phyloP scores from a whole-genome alignment of 768 basidiomycete genomes.

The Tylopilus felleus region DNA sequence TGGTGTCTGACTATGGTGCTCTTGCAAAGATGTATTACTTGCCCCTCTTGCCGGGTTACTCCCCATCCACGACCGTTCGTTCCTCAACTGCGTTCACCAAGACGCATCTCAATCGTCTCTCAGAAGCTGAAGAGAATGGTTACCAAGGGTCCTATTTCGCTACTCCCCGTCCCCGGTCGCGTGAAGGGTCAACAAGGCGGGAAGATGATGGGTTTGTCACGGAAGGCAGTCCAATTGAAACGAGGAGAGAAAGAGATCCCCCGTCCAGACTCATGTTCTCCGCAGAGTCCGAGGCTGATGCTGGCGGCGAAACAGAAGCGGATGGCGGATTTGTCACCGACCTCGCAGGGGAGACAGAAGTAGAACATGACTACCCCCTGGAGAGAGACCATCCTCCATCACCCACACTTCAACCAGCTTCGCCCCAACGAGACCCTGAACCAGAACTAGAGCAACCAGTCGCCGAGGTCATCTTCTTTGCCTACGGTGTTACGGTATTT shows the following conservation, averaged over 20 bases:
- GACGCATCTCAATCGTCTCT: constrained; percentile 64
- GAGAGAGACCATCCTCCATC: constrained; percentile 4
- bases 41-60: constrained; percentile 89
- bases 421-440: neutral
- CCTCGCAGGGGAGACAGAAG: constrained; percentile 11
- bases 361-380: constrained; percentile 4
- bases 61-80: constrained; percentile 79
- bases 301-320: constrained; percentile 6
- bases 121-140: constrained; percentile 86
- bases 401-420: neutral
- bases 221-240: constrained; percentile 19
- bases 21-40: constrained; percentile 77
- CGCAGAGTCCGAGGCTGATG: constrained; percentile 10
- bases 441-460: constrained; percentile 40
- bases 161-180: constrained; percentile 14
- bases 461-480: constrained; percentile 76
- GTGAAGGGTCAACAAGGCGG: constrained; percentile 14
- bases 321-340: constrained; percentile 14
- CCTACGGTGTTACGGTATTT: constrained; percentile 90
- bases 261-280: neutral
- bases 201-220: constrained; percentile 25
- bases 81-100: constrained; percentile 66
- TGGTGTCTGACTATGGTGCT: neutral
- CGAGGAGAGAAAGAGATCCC: neutral
- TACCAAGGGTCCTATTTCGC: constrained; percentile 86